Evolutionary conservation across 169 alveolate species (phyloP).

Genomic region (Babesia caballi): DNA sequence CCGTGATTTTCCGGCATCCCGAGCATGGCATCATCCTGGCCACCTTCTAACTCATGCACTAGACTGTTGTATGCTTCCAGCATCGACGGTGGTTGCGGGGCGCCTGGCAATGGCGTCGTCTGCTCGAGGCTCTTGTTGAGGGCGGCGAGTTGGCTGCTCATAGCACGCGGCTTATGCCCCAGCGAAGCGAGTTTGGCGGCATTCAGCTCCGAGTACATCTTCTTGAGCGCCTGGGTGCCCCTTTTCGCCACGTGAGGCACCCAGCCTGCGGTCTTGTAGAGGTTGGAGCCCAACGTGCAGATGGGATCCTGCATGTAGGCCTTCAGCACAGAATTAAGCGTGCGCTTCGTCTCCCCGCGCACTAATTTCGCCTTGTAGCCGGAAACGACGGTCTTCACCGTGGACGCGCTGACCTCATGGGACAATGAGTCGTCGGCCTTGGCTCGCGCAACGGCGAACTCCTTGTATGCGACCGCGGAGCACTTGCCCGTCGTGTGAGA

Average conservation of each 20-base stretch:
- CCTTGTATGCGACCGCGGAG: background rate
- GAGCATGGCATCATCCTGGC: too few species aligned
- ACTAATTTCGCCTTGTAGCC: background rate
- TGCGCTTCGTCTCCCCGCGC: background rate
- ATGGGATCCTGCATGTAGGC: slow-evolving; percentile 14
- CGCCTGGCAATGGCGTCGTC: too few species aligned
- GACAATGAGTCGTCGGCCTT: too few species aligned
- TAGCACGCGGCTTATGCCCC: too few species aligned
- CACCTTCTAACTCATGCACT: too few species aligned
- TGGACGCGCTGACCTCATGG: background rate
- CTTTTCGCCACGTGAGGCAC: background rate
- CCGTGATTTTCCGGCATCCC: too few species aligned
- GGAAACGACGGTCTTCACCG: background rate
- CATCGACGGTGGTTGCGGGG: too few species aligned
- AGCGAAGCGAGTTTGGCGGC: background rate
- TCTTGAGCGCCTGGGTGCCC: background rate
- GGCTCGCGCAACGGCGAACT: background rate
- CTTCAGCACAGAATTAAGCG: background rate
- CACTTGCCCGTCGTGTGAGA: background rate
- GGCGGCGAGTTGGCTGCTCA: too few species aligned
- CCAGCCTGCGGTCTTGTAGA: slow-evolving; percentile 3
- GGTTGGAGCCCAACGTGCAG: background rate
- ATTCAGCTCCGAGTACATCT: background rate
- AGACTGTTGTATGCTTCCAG: too few species aligned
- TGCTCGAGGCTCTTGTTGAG: too few species aligned